phyloP scores from a whole-genome alignment of 352 stramenopile species.

The Phytophthora rubi region DNA sequence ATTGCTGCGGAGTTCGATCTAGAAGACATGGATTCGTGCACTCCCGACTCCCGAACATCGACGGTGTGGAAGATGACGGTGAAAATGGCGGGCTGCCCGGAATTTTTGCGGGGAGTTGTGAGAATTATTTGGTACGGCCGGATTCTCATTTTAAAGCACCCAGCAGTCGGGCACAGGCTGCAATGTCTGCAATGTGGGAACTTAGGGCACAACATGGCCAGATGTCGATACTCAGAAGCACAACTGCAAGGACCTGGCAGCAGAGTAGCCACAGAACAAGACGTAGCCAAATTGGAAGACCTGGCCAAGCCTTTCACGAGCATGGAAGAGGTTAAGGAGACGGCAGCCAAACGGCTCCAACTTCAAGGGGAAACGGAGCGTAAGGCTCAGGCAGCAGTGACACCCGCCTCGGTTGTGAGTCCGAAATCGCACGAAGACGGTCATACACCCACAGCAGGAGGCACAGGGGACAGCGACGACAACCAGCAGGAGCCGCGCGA shows the following conservation, averaged over 20 bases:
- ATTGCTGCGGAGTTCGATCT: neutral
- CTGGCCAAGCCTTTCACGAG: constrained; percentile 1
- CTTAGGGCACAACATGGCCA: neutral
- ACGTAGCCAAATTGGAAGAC: constrained; percentile 1
- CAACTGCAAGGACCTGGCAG: neutral
- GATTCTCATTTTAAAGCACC: constrained; percentile 1
- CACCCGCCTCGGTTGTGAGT: no score
- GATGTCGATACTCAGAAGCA: constrained; percentile 1
- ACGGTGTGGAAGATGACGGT: constrained; percentile 1
- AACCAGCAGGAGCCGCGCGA: no score
- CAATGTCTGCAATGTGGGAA: constrained; percentile 3
- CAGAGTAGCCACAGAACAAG: neutral
- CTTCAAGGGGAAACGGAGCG: no score
- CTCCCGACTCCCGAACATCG: neutral
- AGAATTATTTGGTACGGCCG: neutral
- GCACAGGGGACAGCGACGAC: no score
- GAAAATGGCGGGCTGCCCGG: neutral
- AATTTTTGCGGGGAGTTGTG: neutral
- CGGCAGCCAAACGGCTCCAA: no score
- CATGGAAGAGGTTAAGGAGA: neutral
- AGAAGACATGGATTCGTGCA: constrained; percentile 5
- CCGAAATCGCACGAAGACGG: no score
- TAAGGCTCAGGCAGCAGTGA: no score
- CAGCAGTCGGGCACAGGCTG: neutral
- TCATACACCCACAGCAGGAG: no score